A percentile compares a stretch with the other conserved stretches of the same genome.
Conservation (phyloP, 2,329 filamentous ascomycete genomes). For the Pseudogymnoascus sp. region DNA sequence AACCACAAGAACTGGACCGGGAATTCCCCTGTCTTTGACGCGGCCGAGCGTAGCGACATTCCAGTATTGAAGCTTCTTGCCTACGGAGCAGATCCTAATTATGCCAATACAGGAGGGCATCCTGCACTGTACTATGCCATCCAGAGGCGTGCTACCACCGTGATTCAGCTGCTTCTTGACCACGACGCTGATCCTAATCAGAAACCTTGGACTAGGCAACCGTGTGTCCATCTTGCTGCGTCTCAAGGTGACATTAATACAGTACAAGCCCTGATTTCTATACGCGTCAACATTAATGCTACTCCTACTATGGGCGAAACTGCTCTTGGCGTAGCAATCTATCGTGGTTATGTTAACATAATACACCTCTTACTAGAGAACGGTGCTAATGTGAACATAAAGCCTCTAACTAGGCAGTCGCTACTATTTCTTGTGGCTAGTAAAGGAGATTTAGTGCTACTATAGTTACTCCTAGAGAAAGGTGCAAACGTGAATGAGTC, state of each 20-base stretch:
- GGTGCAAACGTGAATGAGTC: constrained; percentile 13
- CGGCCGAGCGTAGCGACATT: constrained; percentile 10
- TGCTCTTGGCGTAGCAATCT: constrained; percentile 10
- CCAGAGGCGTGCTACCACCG: constrained; percentile 7
- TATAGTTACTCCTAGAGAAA: constrained; percentile 11
- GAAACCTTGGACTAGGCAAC: not conserved
- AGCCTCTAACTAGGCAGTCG: constrained; percentile 9
- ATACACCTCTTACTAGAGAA: constrained; percentile 9
- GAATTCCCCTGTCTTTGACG: constrained; percentile 9
- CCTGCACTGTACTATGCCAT: constrained; percentile 12
- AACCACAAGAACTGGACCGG: not conserved
- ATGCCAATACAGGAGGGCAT: constrained; percentile 8
- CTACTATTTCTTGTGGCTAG: constrained; percentile 15
- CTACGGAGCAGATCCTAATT: constrained; percentile 10
- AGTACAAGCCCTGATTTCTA: not conserved
- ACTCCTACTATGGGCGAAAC: not conserved
- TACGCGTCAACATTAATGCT: not conserved
- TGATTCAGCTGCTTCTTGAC: constrained; percentile 12
- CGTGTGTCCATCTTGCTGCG: not conserved
- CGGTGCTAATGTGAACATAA: constrained; percentile 11
- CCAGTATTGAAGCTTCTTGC: constrained; percentile 10
- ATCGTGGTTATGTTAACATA: not conserved
- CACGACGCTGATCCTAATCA: constrained; percentile 12
- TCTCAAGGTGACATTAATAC: not conserved
- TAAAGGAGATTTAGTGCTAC: constrained; percentile 4